These are phyloP conservation scores for Vitis rotundifolia DNA, from an alignment of 164 flowering plant species.

Conservation along the genomic window DNA sequence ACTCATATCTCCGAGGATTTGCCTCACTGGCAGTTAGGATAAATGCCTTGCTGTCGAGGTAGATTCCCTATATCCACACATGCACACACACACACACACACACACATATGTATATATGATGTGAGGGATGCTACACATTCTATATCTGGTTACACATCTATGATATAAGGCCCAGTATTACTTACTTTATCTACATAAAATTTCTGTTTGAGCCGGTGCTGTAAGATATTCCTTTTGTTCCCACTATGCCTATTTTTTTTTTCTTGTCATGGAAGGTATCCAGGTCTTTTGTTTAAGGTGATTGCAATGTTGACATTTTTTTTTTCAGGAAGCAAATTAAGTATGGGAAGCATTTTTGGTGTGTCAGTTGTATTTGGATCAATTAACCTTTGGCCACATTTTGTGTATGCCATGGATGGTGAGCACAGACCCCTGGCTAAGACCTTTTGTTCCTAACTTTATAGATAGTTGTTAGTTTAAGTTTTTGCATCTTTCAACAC, in stretches of 20 bases:
- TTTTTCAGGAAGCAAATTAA: constrained; percentile 26
- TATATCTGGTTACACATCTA: background rate
- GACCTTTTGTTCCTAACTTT: background rate
- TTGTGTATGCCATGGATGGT: constrained; percentile 39
- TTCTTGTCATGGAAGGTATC: background rate
- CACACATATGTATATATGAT: background rate
- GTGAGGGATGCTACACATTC: background rate
- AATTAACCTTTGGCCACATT: constrained; percentile 14
- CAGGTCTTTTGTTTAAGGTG: background rate
- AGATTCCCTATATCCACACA: background rate
- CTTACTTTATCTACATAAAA: background rate
- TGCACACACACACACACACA: background rate
- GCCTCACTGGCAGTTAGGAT: no score
- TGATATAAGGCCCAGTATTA: background rate
- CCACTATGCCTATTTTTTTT: background rate
- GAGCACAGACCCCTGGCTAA: constrained; percentile 5
- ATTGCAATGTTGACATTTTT: constrained; percentile 8
- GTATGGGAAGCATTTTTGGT: constrained; percentile 24
- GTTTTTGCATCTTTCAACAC: background rate
- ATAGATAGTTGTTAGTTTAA: background rate
- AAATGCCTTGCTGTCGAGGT: no score
- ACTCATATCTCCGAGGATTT: no score
- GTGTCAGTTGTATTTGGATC: constrained; percentile 22
- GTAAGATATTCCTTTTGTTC: background rate
- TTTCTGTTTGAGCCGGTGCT: background rate